Evolutionary conservation across 371 early-diverging fungal species (phyloP).

Genomic region (Mucor racemosus): DNA sequence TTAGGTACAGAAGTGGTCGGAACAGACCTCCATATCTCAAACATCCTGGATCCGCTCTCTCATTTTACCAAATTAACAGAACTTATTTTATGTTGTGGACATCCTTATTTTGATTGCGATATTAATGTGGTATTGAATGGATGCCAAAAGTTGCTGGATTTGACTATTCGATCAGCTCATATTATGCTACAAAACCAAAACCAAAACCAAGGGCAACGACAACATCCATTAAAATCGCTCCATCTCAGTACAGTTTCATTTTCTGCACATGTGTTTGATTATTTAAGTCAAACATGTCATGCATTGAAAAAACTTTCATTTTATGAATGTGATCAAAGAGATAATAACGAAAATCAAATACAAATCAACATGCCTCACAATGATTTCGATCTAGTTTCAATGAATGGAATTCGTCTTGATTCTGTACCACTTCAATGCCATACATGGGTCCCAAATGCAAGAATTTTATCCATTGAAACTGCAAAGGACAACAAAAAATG

Average conservation of each 20-base stretch:
- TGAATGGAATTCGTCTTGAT: constrained; percentile 14
- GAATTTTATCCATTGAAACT: background rate
- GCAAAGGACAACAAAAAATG: background rate
- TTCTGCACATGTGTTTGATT: constrained; percentile 5
- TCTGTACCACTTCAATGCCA: constrained; percentile 3
- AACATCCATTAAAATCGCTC: constrained; percentile 4
- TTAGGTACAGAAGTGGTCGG: constrained; percentile 17
- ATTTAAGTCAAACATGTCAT: background rate
- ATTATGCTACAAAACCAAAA: background rate
- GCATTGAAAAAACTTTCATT: background rate
- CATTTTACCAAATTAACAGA: background rate
- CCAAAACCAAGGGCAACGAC: background rate
- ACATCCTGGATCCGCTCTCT: background rate
- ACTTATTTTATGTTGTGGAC: constrained; percentile 13
- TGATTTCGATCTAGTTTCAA: background rate
- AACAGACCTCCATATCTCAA: background rate
- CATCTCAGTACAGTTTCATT: constrained; percentile 7
- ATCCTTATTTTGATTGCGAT: constrained; percentile 14
- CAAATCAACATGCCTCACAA: constrained; percentile 10
- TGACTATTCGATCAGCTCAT: constrained; percentile 13
- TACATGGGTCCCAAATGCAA: background rate
- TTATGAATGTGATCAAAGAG: constrained; percentile 15
- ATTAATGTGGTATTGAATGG: background rate
- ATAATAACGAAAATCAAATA: background rate
- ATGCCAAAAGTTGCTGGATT: background rate